These are phyloP conservation scores for Calonectria leucothoes DNA, from an alignment of 2,329 filamentous ascomycete species.

Conservation along the genomic window DNA sequence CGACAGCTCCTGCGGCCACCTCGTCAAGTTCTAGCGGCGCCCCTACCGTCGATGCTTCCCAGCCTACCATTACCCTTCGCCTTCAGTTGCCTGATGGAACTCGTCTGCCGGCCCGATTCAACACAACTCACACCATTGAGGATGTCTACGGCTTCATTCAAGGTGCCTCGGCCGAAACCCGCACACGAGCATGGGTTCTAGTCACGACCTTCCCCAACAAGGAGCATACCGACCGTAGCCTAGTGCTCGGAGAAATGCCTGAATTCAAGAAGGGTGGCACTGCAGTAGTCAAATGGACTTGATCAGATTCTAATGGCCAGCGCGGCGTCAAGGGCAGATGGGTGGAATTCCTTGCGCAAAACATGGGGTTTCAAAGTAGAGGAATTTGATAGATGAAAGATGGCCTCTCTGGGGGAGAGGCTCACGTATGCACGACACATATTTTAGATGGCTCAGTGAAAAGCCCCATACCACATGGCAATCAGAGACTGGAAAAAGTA, in stretches of 20 bases:
- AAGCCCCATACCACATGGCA: neutral
- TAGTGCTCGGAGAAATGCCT: conserved; percentile 68
- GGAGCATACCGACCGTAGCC: conserved; percentile 76
- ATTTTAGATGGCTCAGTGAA: conserved; percentile 15
- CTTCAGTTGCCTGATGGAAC: conserved; percentile 84
- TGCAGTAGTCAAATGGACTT: conserved; percentile 71
- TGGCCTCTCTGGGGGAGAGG: neutral
- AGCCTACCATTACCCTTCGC: conserved; percentile 77
- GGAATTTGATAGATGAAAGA: conserved; percentile 18
- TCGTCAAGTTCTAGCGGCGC: conserved; percentile 49
- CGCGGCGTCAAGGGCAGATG: conserved; percentile 30
- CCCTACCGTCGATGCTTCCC: conserved; percentile 68
- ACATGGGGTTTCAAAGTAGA: conserved; percentile 3
- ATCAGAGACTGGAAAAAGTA: neutral
- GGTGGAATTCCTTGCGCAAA: conserved; percentile 1
- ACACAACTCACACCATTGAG: conserved; percentile 80
- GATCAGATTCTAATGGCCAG: conserved; percentile 11
- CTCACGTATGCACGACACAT: conserved; percentile 16
- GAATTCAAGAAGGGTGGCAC: conserved; percentile 76
- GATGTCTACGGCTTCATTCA: conserved; percentile 82
- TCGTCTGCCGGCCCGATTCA: conserved; percentile 83
- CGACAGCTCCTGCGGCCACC: conserved; percentile 37
- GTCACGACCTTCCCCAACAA: conserved; percentile 88
- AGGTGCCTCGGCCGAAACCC: conserved; percentile 68
- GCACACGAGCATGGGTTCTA: conserved; percentile 74